Percentiles rank a stretch among this genome's conserved stretches.
Evolutionary conservation across 148 eudicot genomes (phyloP).

Genomic region (Polygonum maritimum): DNA sequence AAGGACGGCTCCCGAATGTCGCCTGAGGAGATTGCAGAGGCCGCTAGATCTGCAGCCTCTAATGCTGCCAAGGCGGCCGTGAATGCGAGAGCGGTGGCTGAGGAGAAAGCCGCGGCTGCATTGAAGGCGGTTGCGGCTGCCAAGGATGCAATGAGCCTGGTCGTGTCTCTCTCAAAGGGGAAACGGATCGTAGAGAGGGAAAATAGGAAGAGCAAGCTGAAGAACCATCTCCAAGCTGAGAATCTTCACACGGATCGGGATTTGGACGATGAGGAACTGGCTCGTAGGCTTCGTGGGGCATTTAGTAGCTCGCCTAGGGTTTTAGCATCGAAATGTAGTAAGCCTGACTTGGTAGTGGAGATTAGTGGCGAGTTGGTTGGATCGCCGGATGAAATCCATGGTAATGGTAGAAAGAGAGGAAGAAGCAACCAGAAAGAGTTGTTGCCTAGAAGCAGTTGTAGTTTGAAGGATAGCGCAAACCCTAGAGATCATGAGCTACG

Average conservation of each 20-base stretch:
- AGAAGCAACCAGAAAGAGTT: constrained; percentile 76
- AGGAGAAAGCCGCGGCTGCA: constrained; percentile 73
- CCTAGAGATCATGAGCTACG: constrained; percentile 44
- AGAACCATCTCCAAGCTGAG: constrained; percentile 60
- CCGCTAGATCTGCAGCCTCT: constrained; percentile 48
- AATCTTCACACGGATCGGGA: constrained; percentile 42
- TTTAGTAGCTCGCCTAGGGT: constrained; percentile 78
- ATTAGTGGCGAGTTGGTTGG: constrained; percentile 33
- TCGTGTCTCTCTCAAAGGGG: constrained; percentile 45
- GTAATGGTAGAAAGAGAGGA: constrained; percentile 59
- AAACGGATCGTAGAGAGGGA: constrained; percentile 18
- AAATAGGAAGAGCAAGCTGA: constrained; percentile 57
- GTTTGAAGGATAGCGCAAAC: constrained; percentile 49
- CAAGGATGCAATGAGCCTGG: constrained; percentile 60
- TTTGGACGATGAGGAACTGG: constrained; percentile 66
- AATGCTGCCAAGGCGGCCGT: constrained; percentile 50
- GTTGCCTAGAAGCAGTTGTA: constrained; percentile 64
- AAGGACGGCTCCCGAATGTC: constrained; percentile 50
- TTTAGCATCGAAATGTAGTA: constrained; percentile 28
- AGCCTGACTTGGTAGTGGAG: constrained; percentile 26
- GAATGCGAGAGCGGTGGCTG: constrained; percentile 65
- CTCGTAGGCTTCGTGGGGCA: constrained; percentile 55
- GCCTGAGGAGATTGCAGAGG: constrained; percentile 53
- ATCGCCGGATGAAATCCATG: constrained; percentile 33
- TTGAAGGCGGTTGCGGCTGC: constrained; percentile 77